phyloP scores from a whole-genome alignment of 352 stramenopile genomes.

The Blastocystis sp. region DNA sequence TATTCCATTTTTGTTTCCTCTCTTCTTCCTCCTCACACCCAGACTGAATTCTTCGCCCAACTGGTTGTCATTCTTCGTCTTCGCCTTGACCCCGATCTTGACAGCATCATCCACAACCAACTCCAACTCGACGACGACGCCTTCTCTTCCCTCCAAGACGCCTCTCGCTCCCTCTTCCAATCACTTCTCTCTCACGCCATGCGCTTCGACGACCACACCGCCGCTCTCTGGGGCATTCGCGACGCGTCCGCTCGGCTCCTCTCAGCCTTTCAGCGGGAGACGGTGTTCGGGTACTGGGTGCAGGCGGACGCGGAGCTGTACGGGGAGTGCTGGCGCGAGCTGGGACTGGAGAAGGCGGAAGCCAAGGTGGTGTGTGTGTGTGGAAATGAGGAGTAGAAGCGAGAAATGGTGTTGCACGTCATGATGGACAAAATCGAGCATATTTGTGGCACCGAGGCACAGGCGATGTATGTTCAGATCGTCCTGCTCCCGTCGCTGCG shows the following conservation, averaged over 20 bases:
- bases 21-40: neutral
- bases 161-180: slow-evolving; percentile 14
- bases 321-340: neutral
- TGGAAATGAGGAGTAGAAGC: neutral
- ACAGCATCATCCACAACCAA: slow-evolving; percentile 16
- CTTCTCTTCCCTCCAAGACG: neutral
- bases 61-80: neutral
- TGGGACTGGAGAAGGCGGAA: neutral
- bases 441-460: neutral
- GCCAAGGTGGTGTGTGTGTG: neutral
- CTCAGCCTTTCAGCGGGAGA: neutral
- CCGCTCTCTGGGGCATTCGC: slow-evolving; percentile 11
- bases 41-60: neutral
- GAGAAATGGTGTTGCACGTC: neutral
- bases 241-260: neutral
- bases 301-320: neutral
- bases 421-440: neutral
- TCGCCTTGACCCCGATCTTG: slow-evolving; percentile 5
- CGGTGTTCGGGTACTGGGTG: neutral
- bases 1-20: neutral
- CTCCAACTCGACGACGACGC: neutral
- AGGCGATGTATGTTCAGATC: neutral
- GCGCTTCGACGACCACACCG: slow-evolving; percentile 8
- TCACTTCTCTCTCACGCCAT: slow-evolving; percentile 28
- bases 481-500: neutral